Evolutionary conservation across 2,329 filamentous ascomycete genomes (phyloP).

Genomic region (Colletotrichum trifolii): DNA sequence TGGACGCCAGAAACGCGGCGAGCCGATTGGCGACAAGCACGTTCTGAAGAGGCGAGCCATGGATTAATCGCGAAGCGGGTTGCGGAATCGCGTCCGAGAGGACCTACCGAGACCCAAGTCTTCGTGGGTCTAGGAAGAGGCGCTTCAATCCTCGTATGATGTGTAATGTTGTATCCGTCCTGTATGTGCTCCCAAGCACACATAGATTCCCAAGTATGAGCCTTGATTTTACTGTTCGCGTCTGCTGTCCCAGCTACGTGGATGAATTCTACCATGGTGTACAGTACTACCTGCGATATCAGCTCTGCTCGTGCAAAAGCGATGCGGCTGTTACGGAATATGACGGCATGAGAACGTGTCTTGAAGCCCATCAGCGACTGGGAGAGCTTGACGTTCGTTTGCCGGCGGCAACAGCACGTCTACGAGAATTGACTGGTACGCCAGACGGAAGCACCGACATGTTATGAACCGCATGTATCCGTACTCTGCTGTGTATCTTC

Average conservation of each 20-base stretch:
- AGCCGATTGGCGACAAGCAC: constrained; percentile 94
- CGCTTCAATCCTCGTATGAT: constrained; percentile 30
- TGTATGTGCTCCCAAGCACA: constrained; percentile 33
- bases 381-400: not conserved
- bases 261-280: not conserved
- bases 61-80: constrained; percentile 14
- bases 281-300: too few relatives aligned
- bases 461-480: constrained; percentile 5
- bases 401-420: constrained; percentile 22
- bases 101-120: constrained; percentile 13
- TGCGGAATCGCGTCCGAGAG: constrained; percentile 14
- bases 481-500: not conserved
- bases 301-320: too few relatives aligned
- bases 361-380: not conserved
- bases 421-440: constrained; percentile 4
- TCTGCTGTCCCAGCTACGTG: not conserved
- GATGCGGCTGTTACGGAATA: not conserved
- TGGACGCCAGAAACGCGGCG: constrained; percentile 95
- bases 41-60: constrained; percentile 65
- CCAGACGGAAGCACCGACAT: not conserved
- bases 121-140: constrained; percentile 14
- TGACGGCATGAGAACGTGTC: not conserved
- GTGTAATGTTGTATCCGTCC: constrained; percentile 35
- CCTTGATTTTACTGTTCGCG: constrained; percentile 16
- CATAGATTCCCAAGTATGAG: constrained; percentile 37